phyloP scores from a whole-genome alignment of 1,139 yeast species.

The Pneumocystis jirovecii region DNA sequence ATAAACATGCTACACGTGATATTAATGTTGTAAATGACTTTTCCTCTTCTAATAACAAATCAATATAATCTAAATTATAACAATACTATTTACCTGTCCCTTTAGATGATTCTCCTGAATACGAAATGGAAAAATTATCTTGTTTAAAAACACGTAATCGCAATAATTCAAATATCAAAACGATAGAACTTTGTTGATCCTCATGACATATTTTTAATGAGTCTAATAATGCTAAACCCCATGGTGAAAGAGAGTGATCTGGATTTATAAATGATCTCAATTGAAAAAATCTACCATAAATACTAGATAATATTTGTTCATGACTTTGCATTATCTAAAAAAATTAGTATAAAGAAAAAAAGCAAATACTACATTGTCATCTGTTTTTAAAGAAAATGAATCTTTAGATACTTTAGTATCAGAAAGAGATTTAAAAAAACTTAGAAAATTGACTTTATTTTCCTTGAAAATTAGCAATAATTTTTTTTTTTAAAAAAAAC shows the following conservation, averaged over 20 bases:
- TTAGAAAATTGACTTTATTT: background rate
- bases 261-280: slow-evolving; percentile 41
- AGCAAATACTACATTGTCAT: background rate
- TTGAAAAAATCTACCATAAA: slow-evolving; percentile 42
- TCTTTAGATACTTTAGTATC: background rate
- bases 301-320: slow-evolving; percentile 46
- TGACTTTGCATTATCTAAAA: slow-evolving; percentile 25
- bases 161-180: slow-evolving; percentile 21
- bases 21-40: slow-evolving; percentile 34
- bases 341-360: background rate
- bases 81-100: slow-evolving; percentile 13
- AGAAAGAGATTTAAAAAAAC: background rate
- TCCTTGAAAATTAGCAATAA: background rate
- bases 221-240: slow-evolving; percentile 41
- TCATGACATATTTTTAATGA: slow-evolving; percentile 18
- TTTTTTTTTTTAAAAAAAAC: background rate
- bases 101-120: slow-evolving; percentile 25
- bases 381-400: background rate
- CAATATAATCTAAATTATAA: background rate
- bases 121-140: slow-evolving; percentile 16
- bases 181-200: slow-evolving; percentile 17
- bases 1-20: slow-evolving; percentile 44
- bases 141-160: slow-evolving; percentile 14
- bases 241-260: slow-evolving; percentile 32
- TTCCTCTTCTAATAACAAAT: slow-evolving; percentile 17